Conservation (phyloP, 768 basidiomycete species). For the Rhodotorula kratochvilovae region DNA sequence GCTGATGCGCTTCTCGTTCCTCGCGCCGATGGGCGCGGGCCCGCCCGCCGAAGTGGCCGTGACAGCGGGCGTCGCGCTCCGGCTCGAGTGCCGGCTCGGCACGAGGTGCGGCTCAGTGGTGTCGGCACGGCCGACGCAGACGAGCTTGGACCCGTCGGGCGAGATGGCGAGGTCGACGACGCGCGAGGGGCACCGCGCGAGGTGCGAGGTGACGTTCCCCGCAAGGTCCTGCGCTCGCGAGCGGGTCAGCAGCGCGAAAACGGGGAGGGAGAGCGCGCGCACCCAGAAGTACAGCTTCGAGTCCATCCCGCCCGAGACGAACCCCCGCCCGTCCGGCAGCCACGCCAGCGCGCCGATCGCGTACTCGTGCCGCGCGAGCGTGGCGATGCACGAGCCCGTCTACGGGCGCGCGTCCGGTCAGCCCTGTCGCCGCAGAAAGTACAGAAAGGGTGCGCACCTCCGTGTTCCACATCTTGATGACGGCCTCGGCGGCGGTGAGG, state of each 20-base stretch:
- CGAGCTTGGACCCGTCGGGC: constrained; percentile 73
- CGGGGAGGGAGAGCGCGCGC: constrained; percentile 15
- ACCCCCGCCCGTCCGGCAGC: constrained; percentile 82
- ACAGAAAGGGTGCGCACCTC: constrained; percentile 54
- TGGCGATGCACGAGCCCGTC: constrained; percentile 67
- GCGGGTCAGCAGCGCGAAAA: constrained; percentile 7
- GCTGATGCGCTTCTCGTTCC: constrained; percentile 57
- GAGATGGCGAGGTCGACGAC: constrained; percentile 81
- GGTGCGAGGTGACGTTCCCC: constrained; percentile 67
- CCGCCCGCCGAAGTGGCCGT: background rate
- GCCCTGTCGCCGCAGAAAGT: background rate
- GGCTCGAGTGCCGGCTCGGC: constrained; percentile 13
- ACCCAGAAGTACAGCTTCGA: constrained; percentile 80
- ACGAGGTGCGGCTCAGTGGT: constrained; percentile 41
- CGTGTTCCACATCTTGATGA: constrained; percentile 83
- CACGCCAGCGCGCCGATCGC: constrained; percentile 80
- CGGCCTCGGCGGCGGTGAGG: constrained; percentile 73
- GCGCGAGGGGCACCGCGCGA: constrained; percentile 68
- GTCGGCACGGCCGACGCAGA: constrained; percentile 63
- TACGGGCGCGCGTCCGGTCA: constrained; percentile 44
- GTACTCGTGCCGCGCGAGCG: constrained; percentile 68
- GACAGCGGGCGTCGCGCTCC: constrained; percentile 24
- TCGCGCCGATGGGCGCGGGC: constrained; percentile 14
- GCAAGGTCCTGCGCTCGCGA: constrained; percentile 59
- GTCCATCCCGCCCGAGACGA: constrained; percentile 84